Evolutionary conservation across 768 basidiomycete genomes (phyloP).

Genomic region (Tephrocybe sp.): DNA sequence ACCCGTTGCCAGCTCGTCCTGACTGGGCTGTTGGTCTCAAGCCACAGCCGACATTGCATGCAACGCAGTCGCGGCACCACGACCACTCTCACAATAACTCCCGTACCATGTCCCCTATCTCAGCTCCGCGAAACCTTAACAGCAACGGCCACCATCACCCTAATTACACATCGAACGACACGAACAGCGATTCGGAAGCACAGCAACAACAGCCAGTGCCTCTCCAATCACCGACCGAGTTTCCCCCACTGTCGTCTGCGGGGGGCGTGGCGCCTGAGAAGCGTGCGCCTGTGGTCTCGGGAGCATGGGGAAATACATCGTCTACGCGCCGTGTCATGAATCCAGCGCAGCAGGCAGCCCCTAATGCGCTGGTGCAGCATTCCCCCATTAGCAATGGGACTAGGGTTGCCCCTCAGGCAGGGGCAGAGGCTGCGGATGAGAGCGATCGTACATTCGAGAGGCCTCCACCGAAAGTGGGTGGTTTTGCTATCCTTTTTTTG

Average conservation of each 20-base stretch:
- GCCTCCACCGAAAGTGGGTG: constrained; percentile 41
- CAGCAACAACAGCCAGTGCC: constrained; percentile 36
- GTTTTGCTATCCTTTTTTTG: not conserved
- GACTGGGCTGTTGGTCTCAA: constrained; percentile 90
- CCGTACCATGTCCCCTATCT: constrained; percentile 40
- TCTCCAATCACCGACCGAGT: constrained; percentile 53
- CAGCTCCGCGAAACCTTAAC: constrained; percentile 34
- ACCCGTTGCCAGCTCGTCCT: constrained; percentile 79
- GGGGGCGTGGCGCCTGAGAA: constrained; percentile 41
- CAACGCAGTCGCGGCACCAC: constrained; percentile 48
- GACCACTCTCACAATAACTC: constrained; percentile 40
- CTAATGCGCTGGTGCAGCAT: constrained; percentile 35
- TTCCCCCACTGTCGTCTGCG: constrained; percentile 60
- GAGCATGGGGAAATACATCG: constrained; percentile 70
- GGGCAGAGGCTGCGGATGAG: constrained; percentile 23
- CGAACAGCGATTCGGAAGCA: constrained; percentile 22
- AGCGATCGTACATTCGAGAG: constrained; percentile 47
- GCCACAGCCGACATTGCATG: constrained; percentile 65
- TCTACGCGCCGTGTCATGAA: constrained; percentile 45
- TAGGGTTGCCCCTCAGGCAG: not conserved
- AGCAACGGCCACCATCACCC: constrained; percentile 17
- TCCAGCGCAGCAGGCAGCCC: constrained; percentile 24
- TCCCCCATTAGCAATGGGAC: constrained; percentile 16
- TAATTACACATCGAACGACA: constrained; percentile 10
- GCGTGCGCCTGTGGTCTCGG: constrained; percentile 50